Evolutionary conservation across 1,284 basidiomycete genomes (phyloP), one percentile per base, ranked within the genome.

Genomic region (Caloboletus firmus): DNA sequence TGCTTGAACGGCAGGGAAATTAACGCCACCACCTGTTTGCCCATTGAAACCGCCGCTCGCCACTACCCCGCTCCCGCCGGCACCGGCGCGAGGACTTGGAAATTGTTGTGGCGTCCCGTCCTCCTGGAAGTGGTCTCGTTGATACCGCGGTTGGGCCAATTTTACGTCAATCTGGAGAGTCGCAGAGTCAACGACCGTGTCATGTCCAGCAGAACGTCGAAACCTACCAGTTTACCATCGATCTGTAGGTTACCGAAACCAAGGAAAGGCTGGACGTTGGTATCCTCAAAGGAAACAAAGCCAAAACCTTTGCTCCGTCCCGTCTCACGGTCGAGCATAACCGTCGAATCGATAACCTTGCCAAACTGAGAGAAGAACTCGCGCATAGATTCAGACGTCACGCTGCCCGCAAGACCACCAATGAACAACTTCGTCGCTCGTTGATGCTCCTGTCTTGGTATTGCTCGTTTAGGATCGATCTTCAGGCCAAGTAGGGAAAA

Each of bases 391-490:
- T 97, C 94, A 22, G 91, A 93, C 8, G 95, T 98, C 43, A 97
- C 94, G 49, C 84, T 87, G 20, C 91, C 86, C 1, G 96, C 91
- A 8, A 99, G 82, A 36, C 95, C 95, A 49, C 97, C 95, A 48
- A 99, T 95, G 69, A 99, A 99, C 41, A 98, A 79, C 69, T 95
- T 95, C 45, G 91, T 92, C 0, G 92, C 92, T 18, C 91, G 83
- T 65, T 94, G 91, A 66, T 95, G 92, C 62, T 97, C 95, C 67
- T 93, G 90, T 61, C 96, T 84, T 15, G 97, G 97, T 62, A 99
- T 98, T 6, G 97, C 97, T 55, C 96, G 88, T 76, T 99, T 99
- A 12, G 97, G 97, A 68, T 99, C 97, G 71, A 99, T 99, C 95
- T 98, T 72, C 41, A 54, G 35, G 52, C 11, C 51, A 49, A 26